Evolutionary conservation across 352 stramenopile species (phyloP).

Genomic region (Aphanomyces invadans): DNA sequence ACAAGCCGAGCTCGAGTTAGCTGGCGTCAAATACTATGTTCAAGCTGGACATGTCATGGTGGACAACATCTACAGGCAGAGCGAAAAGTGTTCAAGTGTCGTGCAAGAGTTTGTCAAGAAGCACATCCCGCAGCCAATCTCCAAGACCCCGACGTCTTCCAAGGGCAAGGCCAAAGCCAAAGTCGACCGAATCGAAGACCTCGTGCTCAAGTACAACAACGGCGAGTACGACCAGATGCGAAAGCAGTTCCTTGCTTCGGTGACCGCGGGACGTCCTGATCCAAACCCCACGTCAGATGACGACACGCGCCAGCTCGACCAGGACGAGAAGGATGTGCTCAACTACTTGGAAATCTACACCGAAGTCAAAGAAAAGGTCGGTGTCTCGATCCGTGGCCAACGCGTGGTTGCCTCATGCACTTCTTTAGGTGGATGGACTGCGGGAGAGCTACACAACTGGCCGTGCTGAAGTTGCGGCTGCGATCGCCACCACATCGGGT

Average conservation of each 20-base stretch:
- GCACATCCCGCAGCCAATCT: slow-evolving; percentile 37
- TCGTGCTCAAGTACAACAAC: slow-evolving; percentile 41
- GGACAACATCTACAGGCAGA: slow-evolving; percentile 67
- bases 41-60: slow-evolving; percentile 71
- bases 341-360: slow-evolving; percentile 82
- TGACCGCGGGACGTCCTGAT: slow-evolving; percentile 34
- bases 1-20: slow-evolving; percentile 33
- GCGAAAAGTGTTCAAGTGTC: slow-evolving; percentile 31
- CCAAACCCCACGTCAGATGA: slow-evolving; percentile 27
- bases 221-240: slow-evolving; percentile 44
- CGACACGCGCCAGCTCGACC: slow-evolving; percentile 27
- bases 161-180: slow-evolving; percentile 75
- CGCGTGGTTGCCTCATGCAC: too few species aligned
- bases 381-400: not conserved
- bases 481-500: not conserved
- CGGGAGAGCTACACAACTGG: slow-evolving; percentile 37
- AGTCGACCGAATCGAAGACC: slow-evolving; percentile 26
- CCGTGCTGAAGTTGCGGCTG: slow-evolving; percentile 26
- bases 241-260: slow-evolving; percentile 50
- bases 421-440: slow-evolving; percentile 47
- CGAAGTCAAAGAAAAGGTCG: slow-evolving; percentile 78
- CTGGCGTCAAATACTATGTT: slow-evolving; percentile 76
- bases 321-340: slow-evolving; percentile 45
- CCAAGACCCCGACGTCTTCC: not conserved
- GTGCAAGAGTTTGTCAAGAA: slow-evolving; percentile 44